Conservation (phyloP, 257 asterid genomes). For the Nicotiana attenuata region DNA sequence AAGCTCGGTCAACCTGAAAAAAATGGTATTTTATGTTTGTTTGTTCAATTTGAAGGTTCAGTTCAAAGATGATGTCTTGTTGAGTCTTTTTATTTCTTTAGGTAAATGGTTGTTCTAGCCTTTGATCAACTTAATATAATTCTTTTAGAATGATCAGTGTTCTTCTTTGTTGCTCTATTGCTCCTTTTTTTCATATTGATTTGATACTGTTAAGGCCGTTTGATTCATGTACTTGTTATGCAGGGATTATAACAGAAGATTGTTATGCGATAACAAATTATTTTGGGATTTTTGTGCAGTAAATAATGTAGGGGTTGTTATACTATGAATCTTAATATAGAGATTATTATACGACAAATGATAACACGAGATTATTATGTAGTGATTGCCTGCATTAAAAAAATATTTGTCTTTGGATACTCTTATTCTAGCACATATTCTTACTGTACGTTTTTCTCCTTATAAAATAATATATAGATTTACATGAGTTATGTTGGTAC, state of each 20-base stretch:
- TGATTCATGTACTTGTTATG: not conserved
- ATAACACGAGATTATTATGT: too few relatives aligned
- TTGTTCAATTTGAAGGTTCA: not conserved
- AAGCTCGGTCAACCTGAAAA: not conserved
- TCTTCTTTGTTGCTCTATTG: not conserved
- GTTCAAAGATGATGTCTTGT: not conserved
- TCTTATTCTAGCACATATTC: too few relatives aligned
- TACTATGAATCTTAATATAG: not conserved
- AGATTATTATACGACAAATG: too few relatives aligned
- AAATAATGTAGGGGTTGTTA: not conserved
- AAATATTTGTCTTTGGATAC: too few relatives aligned
- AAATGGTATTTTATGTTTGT: not conserved
- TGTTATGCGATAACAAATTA: not conserved
- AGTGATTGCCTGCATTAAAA: too few relatives aligned
- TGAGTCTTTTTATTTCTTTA: not conserved
- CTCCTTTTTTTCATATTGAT: not conserved
- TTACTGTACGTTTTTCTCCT: too few relatives aligned
- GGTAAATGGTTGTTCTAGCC: not conserved
- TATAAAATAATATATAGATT: not conserved
- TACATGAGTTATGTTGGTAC: not conserved
- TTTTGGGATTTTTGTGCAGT: too few relatives aligned
- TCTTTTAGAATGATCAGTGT: not conserved
- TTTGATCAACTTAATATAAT: not conserved
- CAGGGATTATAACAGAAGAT: not conserved
- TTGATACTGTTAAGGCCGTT: not conserved